phyloP scores from a whole-genome alignment of 768 basidiomycete species.

The Phlebiopsis gigantea region DNA sequence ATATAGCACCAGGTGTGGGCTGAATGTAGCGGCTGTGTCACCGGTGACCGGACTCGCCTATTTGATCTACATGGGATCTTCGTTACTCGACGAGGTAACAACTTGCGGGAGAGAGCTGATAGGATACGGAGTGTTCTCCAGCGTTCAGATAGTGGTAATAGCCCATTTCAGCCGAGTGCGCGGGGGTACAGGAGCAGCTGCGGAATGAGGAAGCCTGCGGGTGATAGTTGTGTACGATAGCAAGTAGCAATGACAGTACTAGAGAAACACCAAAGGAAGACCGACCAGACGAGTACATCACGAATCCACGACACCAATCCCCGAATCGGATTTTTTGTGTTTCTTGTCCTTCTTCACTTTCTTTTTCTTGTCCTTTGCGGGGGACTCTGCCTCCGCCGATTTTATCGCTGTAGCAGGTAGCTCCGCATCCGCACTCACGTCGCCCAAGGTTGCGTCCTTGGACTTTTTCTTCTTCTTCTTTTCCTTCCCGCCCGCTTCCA shows the following conservation, averaged over 20 bases:
- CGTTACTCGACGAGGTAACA: too few relatives aligned
- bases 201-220: too few relatives aligned
- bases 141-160: too few relatives aligned
- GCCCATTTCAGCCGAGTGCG: too few relatives aligned
- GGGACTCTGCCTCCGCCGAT: slow-evolving; percentile 18
- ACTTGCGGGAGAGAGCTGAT: too few relatives aligned
- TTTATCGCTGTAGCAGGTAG: slow-evolving; percentile 10
- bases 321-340: slow-evolving; percentile 19
- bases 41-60: too few relatives aligned
- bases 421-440: slow-evolving; percentile 10
- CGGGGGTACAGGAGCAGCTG: too few relatives aligned
- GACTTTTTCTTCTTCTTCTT: slow-evolving; percentile 21
- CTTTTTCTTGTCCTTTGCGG: slow-evolving; percentile 18
- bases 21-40: too few relatives aligned
- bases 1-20: too few relatives aligned
- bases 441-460: slow-evolving; percentile 7
- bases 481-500: slow-evolving; percentile 18
- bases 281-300: neutral
- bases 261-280: neutral
- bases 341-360: slow-evolving; percentile 26
- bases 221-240: neutral
- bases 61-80: too few relatives aligned
- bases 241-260: neutral
- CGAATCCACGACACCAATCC: slow-evolving; percentile 3
- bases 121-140: too few relatives aligned